These are phyloP conservation scores for Phytophthora fragariae DNA, from an alignment of 352 stramenopile genomes.

Conservation along the genomic window DNA sequence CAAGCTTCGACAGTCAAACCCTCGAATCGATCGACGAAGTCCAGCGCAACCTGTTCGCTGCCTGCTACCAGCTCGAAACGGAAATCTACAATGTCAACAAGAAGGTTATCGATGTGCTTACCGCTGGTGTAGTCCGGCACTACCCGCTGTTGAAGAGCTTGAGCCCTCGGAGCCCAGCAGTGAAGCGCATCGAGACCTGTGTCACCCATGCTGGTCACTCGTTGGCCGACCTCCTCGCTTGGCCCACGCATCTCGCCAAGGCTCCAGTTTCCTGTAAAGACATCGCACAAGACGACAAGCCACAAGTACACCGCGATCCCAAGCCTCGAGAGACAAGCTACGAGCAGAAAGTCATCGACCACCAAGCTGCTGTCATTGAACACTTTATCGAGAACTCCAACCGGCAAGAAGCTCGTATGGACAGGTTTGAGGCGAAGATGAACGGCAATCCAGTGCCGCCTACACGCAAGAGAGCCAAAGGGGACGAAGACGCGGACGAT, in stretches of 20 bases:
- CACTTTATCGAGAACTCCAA: neutral
- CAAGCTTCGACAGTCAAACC: neutral
- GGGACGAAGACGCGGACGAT: too few species aligned
- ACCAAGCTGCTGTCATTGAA: neutral
- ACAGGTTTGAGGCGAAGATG: neutral
- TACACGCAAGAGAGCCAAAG: neutral
- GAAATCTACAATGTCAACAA: neutral
- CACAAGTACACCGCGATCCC: too few species aligned
- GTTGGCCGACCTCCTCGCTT: neutral
- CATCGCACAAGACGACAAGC: neutral
- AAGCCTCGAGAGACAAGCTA: neutral
- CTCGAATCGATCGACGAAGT: neutral
- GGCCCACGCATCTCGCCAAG: neutral
- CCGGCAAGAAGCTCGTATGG: neutral
- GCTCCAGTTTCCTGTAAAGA: neutral
- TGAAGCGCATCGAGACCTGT: neutral
- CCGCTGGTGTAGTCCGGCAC: neutral
- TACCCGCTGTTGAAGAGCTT: neutral
- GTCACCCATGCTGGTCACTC: neutral
- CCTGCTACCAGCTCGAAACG: neutral
- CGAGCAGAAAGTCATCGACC: neutral
- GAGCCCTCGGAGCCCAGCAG: neutral
- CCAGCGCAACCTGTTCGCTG: neutral
- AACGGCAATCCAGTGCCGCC: neutral
- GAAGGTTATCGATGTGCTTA: neutral